phyloP scores from a whole-genome alignment of 768 basidiomycete genomes.

The Chiua virens region DNA sequence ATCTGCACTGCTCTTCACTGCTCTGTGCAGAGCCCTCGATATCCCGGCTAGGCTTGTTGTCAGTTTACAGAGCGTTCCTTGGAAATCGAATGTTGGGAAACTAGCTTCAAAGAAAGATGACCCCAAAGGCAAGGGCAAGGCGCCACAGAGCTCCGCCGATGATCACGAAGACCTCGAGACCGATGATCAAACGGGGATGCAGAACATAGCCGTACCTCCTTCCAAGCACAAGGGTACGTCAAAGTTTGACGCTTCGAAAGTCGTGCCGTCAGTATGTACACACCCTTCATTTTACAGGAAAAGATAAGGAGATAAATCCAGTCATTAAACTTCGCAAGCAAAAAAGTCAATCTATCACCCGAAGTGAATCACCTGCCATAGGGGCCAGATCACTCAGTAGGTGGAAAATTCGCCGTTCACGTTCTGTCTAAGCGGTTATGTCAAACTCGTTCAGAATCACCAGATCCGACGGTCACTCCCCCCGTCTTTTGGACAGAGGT shows the following conservation, averaged over 20 bases:
- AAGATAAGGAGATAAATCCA: conserved; percentile 57
- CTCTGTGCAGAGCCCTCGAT: conserved; percentile 80
- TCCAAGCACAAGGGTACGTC: conserved; percentile 35
- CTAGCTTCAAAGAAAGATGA: conserved; percentile 39
- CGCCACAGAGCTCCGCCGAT: conserved; percentile 19
- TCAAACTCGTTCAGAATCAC: conserved; percentile 23
- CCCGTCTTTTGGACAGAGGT: conserved; percentile 98
- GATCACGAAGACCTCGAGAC: conserved; percentile 26
- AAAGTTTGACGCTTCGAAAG: background rate
- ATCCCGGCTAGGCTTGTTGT: conserved; percentile 87
- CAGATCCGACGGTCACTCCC: conserved; percentile 61
- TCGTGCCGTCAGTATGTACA: conserved; percentile 4
- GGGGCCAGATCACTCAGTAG: conserved; percentile 18
- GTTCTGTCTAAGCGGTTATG: conserved; percentile 24
- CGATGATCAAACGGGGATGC: conserved; percentile 39
- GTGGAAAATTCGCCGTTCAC: conserved; percentile 10
- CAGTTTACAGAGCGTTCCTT: conserved; percentile 90
- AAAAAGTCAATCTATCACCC: conserved; percentile 49
- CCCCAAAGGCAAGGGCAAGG: conserved; percentile 39
- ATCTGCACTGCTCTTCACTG: conserved; percentile 89
- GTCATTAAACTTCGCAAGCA: conserved; percentile 58
- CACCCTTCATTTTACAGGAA: conserved; percentile 37
- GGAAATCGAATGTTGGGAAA: conserved; percentile 71
- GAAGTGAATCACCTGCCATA: conserved; percentile 31
- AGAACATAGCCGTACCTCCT: conserved; percentile 34